Evolutionary conservation across 306 rosid species (phyloP).

Genomic region (Herpetospermum pedunculosum): DNA sequence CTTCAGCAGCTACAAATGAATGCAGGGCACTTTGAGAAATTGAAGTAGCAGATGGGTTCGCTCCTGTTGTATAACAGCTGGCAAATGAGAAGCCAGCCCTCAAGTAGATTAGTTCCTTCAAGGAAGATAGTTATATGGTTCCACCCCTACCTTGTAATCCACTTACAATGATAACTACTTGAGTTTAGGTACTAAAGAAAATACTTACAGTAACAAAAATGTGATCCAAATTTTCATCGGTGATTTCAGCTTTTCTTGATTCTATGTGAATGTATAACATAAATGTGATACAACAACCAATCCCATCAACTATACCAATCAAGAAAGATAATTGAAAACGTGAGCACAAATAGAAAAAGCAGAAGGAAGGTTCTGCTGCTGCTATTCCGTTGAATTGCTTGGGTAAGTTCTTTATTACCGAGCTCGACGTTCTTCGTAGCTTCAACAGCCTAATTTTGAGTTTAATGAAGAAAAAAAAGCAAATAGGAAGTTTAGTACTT

Average conservation of each 20-base stretch:
- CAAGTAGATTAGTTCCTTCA: neutral
- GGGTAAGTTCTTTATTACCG: constrained; percentile 86
- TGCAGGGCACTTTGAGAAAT: neutral
- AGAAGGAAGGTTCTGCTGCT: constrained; percentile 89
- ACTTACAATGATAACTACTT: neutral
- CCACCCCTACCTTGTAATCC: neutral
- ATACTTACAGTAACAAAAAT: neutral
- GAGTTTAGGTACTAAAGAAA: neutral
- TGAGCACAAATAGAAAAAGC: constrained; percentile 75
- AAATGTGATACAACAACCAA: constrained; percentile 1
- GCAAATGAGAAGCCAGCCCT: neutral
- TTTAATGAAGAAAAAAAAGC: neutral
- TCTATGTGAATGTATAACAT: neutral
- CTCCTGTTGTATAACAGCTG: neutral
- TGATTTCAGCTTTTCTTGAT: neutral
- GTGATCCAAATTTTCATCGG: neutral
- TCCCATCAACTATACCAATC: constrained; percentile 72
- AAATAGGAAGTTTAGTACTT: neutral
- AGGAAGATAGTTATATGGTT: neutral
- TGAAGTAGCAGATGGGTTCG: neutral
- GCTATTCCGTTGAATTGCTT: constrained; percentile 76
- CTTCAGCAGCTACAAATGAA: neutral
- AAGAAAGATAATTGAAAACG: constrained; percentile 74
- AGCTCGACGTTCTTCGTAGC: constrained; percentile 85
- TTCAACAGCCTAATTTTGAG: constrained; percentile 64